Base-by-base conservation (phyloP, 257 asterid genomes). In the Rubia yunnanensis region DNA sequence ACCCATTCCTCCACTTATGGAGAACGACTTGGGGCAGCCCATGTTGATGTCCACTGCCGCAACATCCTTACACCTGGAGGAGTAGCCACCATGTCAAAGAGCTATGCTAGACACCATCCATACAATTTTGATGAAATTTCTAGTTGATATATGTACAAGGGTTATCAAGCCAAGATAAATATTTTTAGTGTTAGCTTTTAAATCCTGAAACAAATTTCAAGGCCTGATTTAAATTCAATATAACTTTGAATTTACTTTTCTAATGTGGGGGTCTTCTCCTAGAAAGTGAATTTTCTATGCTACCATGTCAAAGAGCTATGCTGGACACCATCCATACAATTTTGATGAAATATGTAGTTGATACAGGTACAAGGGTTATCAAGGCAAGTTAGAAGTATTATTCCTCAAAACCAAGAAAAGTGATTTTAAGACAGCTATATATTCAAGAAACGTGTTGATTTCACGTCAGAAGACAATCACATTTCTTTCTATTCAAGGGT, bases 1-100 rank as follows among this genome's bases (percentile, higher is more conserved):
- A 74, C 98, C 98, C 98, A 92, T 92, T 76, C 98, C 96, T 74
- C 98, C 98, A 75, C 96, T 89, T 64, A 87, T 63, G 32, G 98
- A 92, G 74, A 92, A 92, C 8, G 96, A 71, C 79, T 71, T 92
- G 57, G 98, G 98, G 79, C 98, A 92, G 68, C 98, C 98, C 98
- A 92, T 92, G 74, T 92, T 92, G 70, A 92, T 76, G 73, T 92
- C 98, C 56, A 92, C 82, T 15, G 98, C 95, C 66, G 96, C 92
- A 70, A 92, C 95, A 77, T 89, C 96, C 69, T 56, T 82, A 82
- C 92, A 92, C 79, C 98, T 92, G 79, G 75, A 61, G 70, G 64
- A 72, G 62, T 72, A 69, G 50, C 63, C 24, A 38, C 53, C 28
- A 36, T 31, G 46, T 26, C 20, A 65, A 71, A 62, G 28, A 26